Conservation (phyloP, 768 basidiomycete species). For the Termitomyces sp. region DNA sequence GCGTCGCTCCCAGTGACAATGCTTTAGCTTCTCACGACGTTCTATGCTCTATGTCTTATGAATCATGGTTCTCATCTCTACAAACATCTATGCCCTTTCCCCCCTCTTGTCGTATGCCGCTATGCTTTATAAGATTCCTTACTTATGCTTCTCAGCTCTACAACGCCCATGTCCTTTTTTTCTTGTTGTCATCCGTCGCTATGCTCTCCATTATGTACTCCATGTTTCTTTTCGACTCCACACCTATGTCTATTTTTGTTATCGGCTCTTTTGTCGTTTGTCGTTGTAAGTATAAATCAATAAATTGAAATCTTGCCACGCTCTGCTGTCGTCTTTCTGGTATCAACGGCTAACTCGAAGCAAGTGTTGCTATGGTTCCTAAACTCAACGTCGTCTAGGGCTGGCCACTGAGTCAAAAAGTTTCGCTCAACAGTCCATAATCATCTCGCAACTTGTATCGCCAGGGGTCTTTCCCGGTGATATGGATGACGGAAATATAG, state of each 20-base stretch:
- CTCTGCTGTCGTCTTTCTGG: neutral
- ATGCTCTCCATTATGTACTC: neutral
- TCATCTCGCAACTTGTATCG: no score
- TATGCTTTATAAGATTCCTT: neutral
- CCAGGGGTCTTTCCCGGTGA: neutral
- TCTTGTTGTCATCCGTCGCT: neutral
- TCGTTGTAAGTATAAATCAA: neutral
- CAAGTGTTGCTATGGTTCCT: neutral
- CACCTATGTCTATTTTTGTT: neutral
- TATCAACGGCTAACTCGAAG: neutral
- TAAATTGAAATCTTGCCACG: neutral
- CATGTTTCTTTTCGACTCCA: neutral
- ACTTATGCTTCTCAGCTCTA: neutral
- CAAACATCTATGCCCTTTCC: neutral
- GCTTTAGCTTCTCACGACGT: neutral
- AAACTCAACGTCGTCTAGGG: no score
- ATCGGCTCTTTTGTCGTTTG: neutral
- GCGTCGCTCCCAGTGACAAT: neutral
- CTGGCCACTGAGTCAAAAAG: neutral
- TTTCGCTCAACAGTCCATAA: neutral
- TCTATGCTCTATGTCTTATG: neutral
- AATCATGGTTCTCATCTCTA: neutral
- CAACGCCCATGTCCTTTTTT: neutral
- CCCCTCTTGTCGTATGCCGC: neutral
- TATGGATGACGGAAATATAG: no score